Percentiles rank a stretch among this genome's conserved stretches.
phyloP scores from a whole-genome alignment of 2,329 filamentous ascomycete species.

The Thelonectria blattea region DNA sequence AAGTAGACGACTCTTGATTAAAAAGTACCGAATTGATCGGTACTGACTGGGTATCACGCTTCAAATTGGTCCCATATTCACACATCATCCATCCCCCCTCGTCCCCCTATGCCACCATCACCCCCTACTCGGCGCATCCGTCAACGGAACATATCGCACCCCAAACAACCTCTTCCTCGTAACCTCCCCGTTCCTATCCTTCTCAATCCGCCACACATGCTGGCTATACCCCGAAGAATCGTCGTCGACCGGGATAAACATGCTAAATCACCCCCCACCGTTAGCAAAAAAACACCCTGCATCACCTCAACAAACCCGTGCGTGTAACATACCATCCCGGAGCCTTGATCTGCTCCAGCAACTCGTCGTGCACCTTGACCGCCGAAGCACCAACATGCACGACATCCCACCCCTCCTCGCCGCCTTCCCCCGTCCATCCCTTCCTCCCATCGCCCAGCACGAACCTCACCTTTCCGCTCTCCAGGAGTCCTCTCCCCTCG shows the following conservation, averaged over 20 bases:
- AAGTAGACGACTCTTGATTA: no score
- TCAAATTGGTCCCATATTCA: slow-evolving; percentile 9
- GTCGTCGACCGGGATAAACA: slow-evolving; percentile 80
- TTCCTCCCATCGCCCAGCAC: slow-evolving; percentile 76
- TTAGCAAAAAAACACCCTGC: slow-evolving; percentile 20
- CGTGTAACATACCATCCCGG: slow-evolving; percentile 68
- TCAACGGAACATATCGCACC: slow-evolving; percentile 79
- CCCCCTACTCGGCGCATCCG: slow-evolving; percentile 62
- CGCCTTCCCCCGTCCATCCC: slow-evolving; percentile 57
- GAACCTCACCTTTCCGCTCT: slow-evolving; percentile 70
- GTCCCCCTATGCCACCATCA: not conserved
- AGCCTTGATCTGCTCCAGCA: slow-evolving; percentile 77
- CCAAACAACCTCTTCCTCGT: slow-evolving; percentile 68
- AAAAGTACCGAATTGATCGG: not conserved
- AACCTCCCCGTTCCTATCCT: slow-evolving; percentile 68
- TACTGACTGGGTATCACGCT: slow-evolving; percentile 10
- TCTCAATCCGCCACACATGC: slow-evolving; percentile 77
- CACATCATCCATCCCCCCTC: not conserved
- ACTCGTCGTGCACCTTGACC: slow-evolving; percentile 69
- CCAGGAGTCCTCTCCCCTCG: slow-evolving; percentile 65
- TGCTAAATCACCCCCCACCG: slow-evolving; percentile 45
- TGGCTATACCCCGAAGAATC: slow-evolving; percentile 56
- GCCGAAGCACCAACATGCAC: slow-evolving; percentile 96
- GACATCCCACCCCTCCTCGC: slow-evolving; percentile 75
- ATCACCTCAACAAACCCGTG: not conserved